Evolutionary conservation across 2,329 filamentous ascomycete species (phyloP).

Genomic region (Exophiala calicioides): DNA sequence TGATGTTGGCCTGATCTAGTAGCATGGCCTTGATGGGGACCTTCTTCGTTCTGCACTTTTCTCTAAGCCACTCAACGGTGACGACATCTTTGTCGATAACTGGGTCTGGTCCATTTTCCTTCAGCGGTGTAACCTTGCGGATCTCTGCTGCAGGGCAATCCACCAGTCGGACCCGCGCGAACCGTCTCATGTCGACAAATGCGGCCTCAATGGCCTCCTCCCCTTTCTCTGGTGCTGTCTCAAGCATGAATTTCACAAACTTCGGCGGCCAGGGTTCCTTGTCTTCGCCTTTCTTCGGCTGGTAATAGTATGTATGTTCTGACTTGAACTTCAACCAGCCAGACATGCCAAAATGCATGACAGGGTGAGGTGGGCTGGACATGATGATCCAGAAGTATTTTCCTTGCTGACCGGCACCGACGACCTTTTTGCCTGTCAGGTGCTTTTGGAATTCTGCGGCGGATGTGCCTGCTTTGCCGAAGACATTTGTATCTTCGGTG

Average conservation of each 20-base stretch:
- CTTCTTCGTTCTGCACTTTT: conserved; percentile 71
- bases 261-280: conserved; percentile 78
- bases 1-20: conserved; percentile 83
- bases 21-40: conserved; percentile 88
- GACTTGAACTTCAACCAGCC: conserved; percentile 88
- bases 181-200: conserved; percentile 79
- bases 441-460: conserved; percentile 72
- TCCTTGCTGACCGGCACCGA: conserved; percentile 77
- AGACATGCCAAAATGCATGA: conserved; percentile 80
- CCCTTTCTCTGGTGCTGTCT: conserved; percentile 57
- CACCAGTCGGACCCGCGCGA: conserved; percentile 78
- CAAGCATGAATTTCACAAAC: conserved; percentile 82
- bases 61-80: conserved; percentile 72
- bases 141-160: conserved; percentile 77
- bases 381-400: conserved; percentile 96
- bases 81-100: conserved; percentile 77
- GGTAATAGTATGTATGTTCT: conserved; percentile 78
- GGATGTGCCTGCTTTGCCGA: conserved; percentile 84
- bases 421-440: conserved; percentile 71
- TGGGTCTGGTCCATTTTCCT: conserved; percentile 92
- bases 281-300: conserved; percentile 57
- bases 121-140: conserved; percentile 72
- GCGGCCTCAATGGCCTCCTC: conserved; percentile 66
- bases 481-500: conserved; percentile 79
- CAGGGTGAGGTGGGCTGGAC: conserved; percentile 74